Percentiles rank a stretch among this genome's conserved stretches.
These are phyloP conservation scores for Apophysomyces sp. DNA, from an alignment of 371 early-diverging fungal genomes.

Conservation along the genomic window DNA sequence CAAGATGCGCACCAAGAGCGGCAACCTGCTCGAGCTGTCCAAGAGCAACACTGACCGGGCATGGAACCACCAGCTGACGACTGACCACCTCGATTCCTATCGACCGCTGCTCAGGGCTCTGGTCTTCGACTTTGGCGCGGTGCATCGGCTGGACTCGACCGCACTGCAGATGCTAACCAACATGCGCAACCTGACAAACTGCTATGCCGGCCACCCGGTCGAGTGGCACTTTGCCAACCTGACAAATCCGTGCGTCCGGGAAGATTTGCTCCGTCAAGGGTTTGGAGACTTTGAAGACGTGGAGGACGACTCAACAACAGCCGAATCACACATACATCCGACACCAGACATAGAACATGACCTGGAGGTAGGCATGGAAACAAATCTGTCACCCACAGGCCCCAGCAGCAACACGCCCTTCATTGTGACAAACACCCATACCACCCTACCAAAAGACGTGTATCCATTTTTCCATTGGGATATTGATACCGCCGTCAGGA, in stretches of 20 bases:
- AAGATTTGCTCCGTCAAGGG: conserved; percentile 27
- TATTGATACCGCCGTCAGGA: conserved; percentile 28
- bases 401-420: neutral
- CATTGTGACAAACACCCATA: neutral
- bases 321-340: neutral
- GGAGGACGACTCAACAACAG: neutral
- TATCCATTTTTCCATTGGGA: conserved; percentile 38
- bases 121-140: conserved; percentile 65
- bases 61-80: conserved; percentile 49
- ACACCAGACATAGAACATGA: neutral
- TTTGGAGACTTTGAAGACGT: conserved; percentile 19
- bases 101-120: conserved; percentile 40
- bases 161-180: conserved; percentile 55
- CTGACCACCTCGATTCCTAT: neutral
- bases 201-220: conserved; percentile 44
- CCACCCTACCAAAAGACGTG: conserved; percentile 14
- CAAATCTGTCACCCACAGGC: neutral
- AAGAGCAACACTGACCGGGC: conserved; percentile 38
- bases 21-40: conserved; percentile 14
- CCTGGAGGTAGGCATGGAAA: neutral
- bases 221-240: conserved; percentile 46
- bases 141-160: conserved; percentile 63
- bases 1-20: conserved; percentile 27
- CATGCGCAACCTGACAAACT: conserved; percentile 32
- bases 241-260: conserved; percentile 19